These are phyloP conservation scores for Amphirosellinia nigrospora DNA, from an alignment of 495 filamentous ascomycete species.

Conservation along the genomic window DNA sequence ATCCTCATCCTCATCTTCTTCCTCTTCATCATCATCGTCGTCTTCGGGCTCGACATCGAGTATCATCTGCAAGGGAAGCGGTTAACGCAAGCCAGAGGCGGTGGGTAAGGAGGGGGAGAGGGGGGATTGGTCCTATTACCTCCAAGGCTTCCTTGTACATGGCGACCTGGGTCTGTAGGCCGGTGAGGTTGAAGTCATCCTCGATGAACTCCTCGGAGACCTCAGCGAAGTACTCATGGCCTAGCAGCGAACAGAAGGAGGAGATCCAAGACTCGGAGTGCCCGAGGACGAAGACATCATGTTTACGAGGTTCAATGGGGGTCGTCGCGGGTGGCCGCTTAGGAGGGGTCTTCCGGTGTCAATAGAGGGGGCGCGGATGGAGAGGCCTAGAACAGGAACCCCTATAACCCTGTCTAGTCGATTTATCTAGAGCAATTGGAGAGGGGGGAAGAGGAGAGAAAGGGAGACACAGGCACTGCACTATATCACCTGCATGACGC, in stretches of 20 bases:
- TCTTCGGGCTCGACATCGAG: conserved; percentile 97
- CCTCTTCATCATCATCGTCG: conserved; percentile 85
- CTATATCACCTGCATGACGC: conserved; percentile 30
- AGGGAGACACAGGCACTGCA: neutral
- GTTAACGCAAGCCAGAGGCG: conserved; percentile 27
- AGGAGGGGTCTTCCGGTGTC: conserved; percentile 10
- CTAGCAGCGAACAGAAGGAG: conserved; percentile 91
- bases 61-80: conserved; percentile 76
- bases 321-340: conserved; percentile 11
- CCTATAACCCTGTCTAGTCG: conserved; percentile 8
- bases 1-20: conserved; percentile 80
- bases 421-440: conserved; percentile 12
- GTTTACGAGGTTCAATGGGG: conserved; percentile 7
- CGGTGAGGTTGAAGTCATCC: conserved; percentile 98
- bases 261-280: conserved; percentile 94
- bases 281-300: conserved; percentile 76
- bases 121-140: conserved; percentile 37
- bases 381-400: neutral
- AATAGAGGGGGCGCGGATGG: neutral
- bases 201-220: conserved; percentile 99
- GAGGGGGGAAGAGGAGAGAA: neutral
- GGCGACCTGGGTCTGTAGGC: conserved; percentile 90
- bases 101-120: neutral
- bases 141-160: conserved; percentile 96
- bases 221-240: conserved; percentile 98